These are phyloP conservation scores for Trypanosoma brucei DNA, from an alignment of 208 protist species.

Conservation along the genomic window DNA sequence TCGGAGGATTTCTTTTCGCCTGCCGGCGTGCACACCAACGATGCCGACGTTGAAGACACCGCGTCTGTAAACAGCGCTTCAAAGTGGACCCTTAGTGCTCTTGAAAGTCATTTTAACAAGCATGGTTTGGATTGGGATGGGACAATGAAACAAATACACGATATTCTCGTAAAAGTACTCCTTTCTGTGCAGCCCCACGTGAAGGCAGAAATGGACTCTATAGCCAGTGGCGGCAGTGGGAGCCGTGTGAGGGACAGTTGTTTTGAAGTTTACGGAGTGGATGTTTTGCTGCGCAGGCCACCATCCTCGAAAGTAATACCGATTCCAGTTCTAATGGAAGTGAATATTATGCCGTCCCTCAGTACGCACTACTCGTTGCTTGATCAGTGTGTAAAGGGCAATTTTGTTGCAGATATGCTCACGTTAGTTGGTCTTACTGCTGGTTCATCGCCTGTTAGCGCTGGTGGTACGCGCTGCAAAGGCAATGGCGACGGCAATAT, in stretches of 20 bases:
- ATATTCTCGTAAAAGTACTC: conserved; percentile 71
- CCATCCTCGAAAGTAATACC: neutral
- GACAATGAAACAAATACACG: conserved; percentile 56
- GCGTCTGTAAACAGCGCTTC: conserved; percentile 7
- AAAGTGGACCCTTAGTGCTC: conserved; percentile 56
- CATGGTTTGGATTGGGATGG: conserved; percentile 38
- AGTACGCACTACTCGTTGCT: conserved; percentile 74
- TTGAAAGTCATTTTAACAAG: conserved; percentile 38
- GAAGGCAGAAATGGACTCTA: conserved; percentile 25
- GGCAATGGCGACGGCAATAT: neutral
- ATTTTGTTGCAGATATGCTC: conserved; percentile 72
- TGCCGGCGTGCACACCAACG: conserved; percentile 4
- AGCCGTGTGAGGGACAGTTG: conserved; percentile 25
- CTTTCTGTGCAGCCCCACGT: conserved; percentile 61
- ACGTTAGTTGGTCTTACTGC: conserved; percentile 75
- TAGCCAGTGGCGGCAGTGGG: conserved; percentile 4
- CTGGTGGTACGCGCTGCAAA: neutral
- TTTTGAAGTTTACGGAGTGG: conserved; percentile 85
- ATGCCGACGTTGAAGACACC: conserved; percentile 19
- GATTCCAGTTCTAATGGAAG: conserved; percentile 67
- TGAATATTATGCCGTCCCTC: conserved; percentile 87
- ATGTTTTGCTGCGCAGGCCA: conserved; percentile 53
- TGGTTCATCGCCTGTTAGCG: conserved; percentile 13
- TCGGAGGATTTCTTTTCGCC: conserved; percentile 35
- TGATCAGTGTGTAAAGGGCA: conserved; percentile 79